Percentiles rank a stretch among this genome's conserved stretches.
These are phyloP conservation scores for Purpureocillium lavendulum DNA, from an alignment of 2,329 filamentous ascomycete species.

Conservation along the genomic window DNA sequence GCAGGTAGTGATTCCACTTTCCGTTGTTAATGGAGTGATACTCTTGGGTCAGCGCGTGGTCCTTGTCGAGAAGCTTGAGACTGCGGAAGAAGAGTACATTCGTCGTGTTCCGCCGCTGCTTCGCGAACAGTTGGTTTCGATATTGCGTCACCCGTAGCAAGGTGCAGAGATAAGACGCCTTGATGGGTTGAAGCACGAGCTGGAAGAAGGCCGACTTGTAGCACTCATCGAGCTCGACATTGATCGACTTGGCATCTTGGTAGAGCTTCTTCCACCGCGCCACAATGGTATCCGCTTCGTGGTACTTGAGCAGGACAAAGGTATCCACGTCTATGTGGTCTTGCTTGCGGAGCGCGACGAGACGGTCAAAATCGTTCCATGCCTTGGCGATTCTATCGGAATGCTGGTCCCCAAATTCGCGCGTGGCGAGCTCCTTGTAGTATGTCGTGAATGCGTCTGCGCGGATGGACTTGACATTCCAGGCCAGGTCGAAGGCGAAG, in stretches of 20 bases:
- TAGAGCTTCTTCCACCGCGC: conserved; percentile 42
- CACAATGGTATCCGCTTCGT: conserved; percentile 48
- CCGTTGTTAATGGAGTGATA: conserved; percentile 43
- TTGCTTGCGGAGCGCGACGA: conserved; percentile 46
- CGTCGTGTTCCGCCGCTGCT: conserved; percentile 47
- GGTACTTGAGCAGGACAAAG: conserved; percentile 51
- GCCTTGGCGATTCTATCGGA: conserved; percentile 38
- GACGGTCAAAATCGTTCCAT: conserved; percentile 42
- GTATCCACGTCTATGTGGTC: conserved; percentile 49
- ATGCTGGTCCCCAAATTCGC: conserved; percentile 40
- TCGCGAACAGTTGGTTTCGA: conserved; percentile 44
- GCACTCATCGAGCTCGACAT: conserved; percentile 30
- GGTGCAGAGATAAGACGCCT: conserved; percentile 46
- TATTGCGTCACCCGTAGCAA: conserved; percentile 36
- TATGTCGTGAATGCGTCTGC: conserved; percentile 29
- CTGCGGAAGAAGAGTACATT: conserved; percentile 40
- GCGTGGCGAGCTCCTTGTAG: conserved; percentile 35
- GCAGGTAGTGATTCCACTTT: conserved; percentile 49
- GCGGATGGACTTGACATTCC: conserved; percentile 40
- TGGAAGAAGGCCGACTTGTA: conserved; percentile 50
- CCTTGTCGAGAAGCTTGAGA: conserved; percentile 41
- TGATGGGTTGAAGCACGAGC: conserved; percentile 51
- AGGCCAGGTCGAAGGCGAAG: conserved; percentile 49
- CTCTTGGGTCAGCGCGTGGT: conserved; percentile 39
- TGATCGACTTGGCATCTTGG: conserved; percentile 33